phyloP scores from a whole-genome alignment of 2,329 filamentous ascomycete genomes.

The Scolecobasidium constrictum region DNA sequence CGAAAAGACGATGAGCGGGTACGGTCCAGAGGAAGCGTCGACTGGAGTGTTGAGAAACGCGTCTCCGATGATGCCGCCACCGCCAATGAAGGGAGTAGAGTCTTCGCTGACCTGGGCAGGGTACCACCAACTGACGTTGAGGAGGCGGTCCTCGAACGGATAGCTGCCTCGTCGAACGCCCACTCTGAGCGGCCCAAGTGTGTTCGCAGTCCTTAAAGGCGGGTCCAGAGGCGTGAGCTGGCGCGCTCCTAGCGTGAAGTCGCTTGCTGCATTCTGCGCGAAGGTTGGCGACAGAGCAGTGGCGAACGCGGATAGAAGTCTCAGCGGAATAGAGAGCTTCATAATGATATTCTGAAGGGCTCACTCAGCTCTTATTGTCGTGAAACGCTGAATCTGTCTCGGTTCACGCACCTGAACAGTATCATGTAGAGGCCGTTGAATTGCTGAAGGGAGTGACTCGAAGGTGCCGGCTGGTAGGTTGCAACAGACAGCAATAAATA shows the following conservation, averaged over 20 bases:
- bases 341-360: too few relatives aligned
- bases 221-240: not conserved
- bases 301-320: too few relatives aligned
- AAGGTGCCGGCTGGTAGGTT: too few relatives aligned
- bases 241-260: not conserved
- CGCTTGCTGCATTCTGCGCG: not conserved
- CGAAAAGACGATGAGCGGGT: not conserved
- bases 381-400: too few relatives aligned
- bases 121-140: constrained; percentile 2
- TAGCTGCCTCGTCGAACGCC: not conserved
- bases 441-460: too few relatives aligned
- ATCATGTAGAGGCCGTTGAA: too few relatives aligned
- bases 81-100: not conserved
- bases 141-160: not conserved
- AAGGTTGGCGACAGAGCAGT: too few relatives aligned
- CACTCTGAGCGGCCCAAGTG: not conserved
- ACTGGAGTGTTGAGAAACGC: not conserved
- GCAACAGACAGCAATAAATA: too few relatives aligned
- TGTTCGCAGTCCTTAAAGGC: not conserved
- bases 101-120: not conserved
- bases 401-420: too few relatives aligned
- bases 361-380: too few relatives aligned
- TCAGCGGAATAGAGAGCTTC: too few relatives aligned
- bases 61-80: not conserved
- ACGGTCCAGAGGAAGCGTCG: not conserved